Evolutionary conservation across 768 basidiomycete species (phyloP).

Genomic region (Termitomyces sp.): DNA sequence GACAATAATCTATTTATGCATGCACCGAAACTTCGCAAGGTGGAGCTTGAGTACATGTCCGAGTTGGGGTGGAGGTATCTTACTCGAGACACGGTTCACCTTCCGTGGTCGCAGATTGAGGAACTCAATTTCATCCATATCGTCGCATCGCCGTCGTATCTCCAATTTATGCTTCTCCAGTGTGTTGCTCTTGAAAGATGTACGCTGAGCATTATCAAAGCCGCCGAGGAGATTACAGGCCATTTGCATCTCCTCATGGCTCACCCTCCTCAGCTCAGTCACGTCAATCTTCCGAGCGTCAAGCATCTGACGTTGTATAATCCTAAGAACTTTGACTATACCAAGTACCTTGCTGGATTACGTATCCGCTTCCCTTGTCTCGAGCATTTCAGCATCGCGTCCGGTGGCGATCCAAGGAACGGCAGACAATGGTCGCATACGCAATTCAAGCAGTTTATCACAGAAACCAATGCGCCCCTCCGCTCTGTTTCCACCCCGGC

Average conservation of each 20-base stretch:
- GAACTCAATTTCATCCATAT: conserved; percentile 9
- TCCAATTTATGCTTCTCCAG: neutral
- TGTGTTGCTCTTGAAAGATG: conserved; percentile 2
- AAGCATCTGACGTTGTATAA: conserved; percentile 9
- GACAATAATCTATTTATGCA: neutral
- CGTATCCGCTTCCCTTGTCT: conserved; percentile 5
- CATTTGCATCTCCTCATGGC: neutral
- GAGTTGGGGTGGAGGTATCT: conserved; percentile 1
- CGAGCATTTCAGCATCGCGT: conserved; percentile 1
- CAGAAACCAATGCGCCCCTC: neutral
- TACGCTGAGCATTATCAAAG: conserved; percentile 6
- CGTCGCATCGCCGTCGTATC: neutral
- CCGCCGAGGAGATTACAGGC: neutral
- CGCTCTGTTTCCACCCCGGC: neutral
- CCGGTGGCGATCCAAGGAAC: neutral
- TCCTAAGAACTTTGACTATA: conserved; percentile 7
- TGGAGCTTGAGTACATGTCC: conserved; percentile 2
- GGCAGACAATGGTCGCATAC: conserved; percentile 5
- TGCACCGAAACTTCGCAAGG: conserved; percentile 2
- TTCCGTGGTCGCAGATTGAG: conserved; percentile 9
- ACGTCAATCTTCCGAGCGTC: conserved; percentile 5
- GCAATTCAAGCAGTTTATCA: conserved; percentile 2
- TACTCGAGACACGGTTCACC: neutral
- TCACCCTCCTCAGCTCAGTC: neutral
- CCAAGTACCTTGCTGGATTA: conserved; percentile 1